Percentiles rank a stretch among this genome's conserved stretches.
Evolutionary conservation across 106 monocot species (phyloP).

Genomic region (Ottelia alismoides): DNA sequence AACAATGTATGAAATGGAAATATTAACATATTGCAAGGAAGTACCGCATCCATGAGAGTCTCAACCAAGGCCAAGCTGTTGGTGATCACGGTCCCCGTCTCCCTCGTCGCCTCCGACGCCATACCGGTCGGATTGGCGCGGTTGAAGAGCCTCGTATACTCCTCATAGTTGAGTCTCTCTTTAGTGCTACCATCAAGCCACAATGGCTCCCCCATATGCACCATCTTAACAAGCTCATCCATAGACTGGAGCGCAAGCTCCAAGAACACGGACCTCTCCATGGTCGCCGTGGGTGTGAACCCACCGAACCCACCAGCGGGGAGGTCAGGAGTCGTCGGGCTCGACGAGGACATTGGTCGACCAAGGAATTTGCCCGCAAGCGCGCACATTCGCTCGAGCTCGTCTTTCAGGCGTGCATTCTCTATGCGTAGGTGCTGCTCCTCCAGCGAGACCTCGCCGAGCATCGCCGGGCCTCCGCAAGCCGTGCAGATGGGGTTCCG

Average conservation of each 20-base stretch:
- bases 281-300: conserved; percentile 31
- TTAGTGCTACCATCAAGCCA: conserved; percentile 34
- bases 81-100: conserved; percentile 55
- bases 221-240: conserved; percentile 89
- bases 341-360: conserved; percentile 14
- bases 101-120: conserved; percentile 68
- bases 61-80: conserved; percentile 66
- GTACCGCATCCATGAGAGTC: conserved; percentile 85
- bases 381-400: conserved; percentile 55
- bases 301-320: conserved; percentile 47
- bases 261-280: conserved; percentile 45
- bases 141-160: conserved; percentile 39
- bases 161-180: conserved; percentile 48
- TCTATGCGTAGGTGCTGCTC: conserved; percentile 57
- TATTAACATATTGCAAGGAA: no score
- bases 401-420: conserved; percentile 65
- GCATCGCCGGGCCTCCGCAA: conserved; percentile 55
- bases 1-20: no score
- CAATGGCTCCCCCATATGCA: conserved; percentile 54
- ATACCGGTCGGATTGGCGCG: conserved; percentile 37
- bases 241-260: conserved; percentile 67
- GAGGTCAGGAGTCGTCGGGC: conserved; percentile 28
- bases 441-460: conserved; percentile 43
- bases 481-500: conserved; percentile 42
- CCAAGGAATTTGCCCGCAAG: conserved; percentile 53